Conservation (phyloP, 805 yeast species). For the Myxozyma lipomycoides region DNA sequence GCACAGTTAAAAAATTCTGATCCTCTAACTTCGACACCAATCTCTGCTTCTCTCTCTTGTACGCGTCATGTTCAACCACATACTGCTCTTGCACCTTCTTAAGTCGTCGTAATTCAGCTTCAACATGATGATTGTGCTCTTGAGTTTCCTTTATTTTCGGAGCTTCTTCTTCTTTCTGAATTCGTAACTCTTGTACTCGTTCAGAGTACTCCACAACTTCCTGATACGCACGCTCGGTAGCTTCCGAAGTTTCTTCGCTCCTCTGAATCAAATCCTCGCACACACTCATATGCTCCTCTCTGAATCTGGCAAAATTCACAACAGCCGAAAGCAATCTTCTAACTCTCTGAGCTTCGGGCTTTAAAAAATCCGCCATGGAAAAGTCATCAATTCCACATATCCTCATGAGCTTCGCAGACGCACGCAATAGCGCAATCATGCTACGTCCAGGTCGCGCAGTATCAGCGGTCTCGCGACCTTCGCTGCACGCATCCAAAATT, state of each 20-base stretch:
- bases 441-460: constrained; percentile 26
- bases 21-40: constrained; percentile 59
- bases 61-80: constrained; percentile 57
- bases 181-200: constrained; percentile 20
- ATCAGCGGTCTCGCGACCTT: constrained; percentile 32
- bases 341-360: constrained; percentile 69
- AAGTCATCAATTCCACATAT: constrained; percentile 74
- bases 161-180: constrained; percentile 30
- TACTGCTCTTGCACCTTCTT: constrained; percentile 60
- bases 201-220: constrained; percentile 11
- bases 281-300: constrained; percentile 70
- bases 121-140: constrained; percentile 53
- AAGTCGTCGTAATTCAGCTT: constrained; percentile 56
- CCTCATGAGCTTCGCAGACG: constrained; percentile 22
- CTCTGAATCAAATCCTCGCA: constrained; percentile 57
- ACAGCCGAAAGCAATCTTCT: constrained; percentile 72
- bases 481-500: constrained; percentile 36
- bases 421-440: constrained; percentile 23
- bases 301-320: constrained; percentile 77
- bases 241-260: constrained; percentile 33
- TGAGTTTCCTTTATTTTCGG: constrained; percentile 40
- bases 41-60: constrained; percentile 59
- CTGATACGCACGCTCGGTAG: constrained; percentile 19
- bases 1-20: constrained; percentile 53
- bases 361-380: constrained; percentile 63